These are phyloP conservation scores for Manihot esculenta DNA, from an alignment of 441 rosid genomes.

Conservation along the genomic window DNA sequence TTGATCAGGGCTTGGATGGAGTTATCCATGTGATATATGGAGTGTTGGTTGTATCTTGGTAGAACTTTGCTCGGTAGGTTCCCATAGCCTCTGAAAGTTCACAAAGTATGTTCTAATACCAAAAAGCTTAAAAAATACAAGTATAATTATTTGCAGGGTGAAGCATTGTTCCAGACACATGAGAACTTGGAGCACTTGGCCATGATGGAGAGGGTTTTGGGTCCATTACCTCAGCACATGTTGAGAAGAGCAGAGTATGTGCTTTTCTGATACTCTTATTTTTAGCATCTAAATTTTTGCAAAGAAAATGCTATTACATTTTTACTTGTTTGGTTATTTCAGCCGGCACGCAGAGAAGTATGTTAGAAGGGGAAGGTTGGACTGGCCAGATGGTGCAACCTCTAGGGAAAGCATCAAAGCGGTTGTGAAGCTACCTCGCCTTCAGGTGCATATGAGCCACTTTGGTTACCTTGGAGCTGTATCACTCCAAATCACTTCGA, in stretches of 20 bases:
- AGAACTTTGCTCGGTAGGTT: slow-evolving; percentile 66
- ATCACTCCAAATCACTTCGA: not conserved
- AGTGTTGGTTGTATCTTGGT: slow-evolving; percentile 71
- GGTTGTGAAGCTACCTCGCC: slow-evolving; percentile 54
- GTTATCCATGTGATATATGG: slow-evolving; percentile 68
- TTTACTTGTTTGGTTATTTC: slow-evolving; percentile 20
- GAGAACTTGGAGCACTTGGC: slow-evolving; percentile 75
- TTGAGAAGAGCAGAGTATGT: slow-evolving; percentile 56
- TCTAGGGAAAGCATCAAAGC: slow-evolving; percentile 63
- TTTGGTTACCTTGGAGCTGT: not conserved
- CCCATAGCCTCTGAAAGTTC: not conserved
- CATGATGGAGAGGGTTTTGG: slow-evolving; percentile 80
- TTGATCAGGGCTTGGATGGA: slow-evolving; percentile 68
- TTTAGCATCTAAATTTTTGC: slow-evolving; percentile 9
- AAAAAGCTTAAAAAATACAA: not conserved
- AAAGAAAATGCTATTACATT: not conserved
- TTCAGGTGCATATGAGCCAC: slow-evolving; percentile 43
- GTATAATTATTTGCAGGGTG: slow-evolving; percentile 44
- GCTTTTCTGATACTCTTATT: not conserved
- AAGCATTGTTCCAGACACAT: slow-evolving; percentile 70
- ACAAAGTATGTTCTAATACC: not conserved
- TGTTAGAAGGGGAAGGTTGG: slow-evolving; percentile 55
- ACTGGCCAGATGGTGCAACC: slow-evolving; percentile 68
- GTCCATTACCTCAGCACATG: slow-evolving; percentile 62
- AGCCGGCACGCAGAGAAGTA: slow-evolving; percentile 66